Evolutionary conservation across 1,284 basidiomycete species (phyloP).

Genomic region (Ustilago shanxiensis): DNA sequence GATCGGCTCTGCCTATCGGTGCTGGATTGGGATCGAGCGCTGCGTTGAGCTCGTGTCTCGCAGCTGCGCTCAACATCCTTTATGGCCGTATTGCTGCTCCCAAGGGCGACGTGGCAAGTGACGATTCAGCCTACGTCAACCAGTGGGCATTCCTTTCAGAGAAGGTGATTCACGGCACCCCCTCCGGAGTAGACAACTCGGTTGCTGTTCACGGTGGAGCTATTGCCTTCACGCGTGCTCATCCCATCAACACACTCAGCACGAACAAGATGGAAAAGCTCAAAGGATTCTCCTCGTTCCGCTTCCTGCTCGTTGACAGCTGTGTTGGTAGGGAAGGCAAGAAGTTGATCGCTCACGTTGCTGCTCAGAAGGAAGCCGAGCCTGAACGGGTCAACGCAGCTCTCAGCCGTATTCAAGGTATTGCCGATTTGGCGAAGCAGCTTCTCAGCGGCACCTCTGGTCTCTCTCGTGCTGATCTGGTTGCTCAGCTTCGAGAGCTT

Average conservation of each 20-base stretch:
- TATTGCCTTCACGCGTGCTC: constrained; percentile 86
- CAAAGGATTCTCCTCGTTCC: constrained; percentile 76
- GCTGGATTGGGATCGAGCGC: constrained; percentile 98
- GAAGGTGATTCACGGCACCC: constrained; percentile 97
- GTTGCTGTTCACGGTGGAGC: constrained; percentile 94
- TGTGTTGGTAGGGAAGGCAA: constrained; percentile 94
- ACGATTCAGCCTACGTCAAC: constrained; percentile 83
- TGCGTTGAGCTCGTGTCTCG: constrained; percentile 89
- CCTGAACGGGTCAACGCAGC: constrained; percentile 65
- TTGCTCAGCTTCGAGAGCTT: constrained; percentile 48
- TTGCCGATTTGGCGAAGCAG: constrained; percentile 56
- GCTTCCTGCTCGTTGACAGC: constrained; percentile 93
- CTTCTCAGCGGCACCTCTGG: constrained; percentile 45
- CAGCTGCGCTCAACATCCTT: constrained; percentile 79
- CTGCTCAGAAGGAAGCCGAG: constrained; percentile 78
- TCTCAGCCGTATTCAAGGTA: constrained; percentile 48
- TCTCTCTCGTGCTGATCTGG: constrained; percentile 27
- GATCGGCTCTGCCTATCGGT: constrained; percentile 96
- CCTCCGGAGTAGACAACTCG: constrained; percentile 96
- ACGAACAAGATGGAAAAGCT: constrained; percentile 84
- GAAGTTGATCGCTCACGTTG: constrained; percentile 89
- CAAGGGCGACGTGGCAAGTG: constrained; percentile 7
- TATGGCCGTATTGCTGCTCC: constrained; percentile 74
- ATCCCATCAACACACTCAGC: constrained; percentile 75
- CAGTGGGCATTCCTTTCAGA: constrained; percentile 94